Percentiles rank a stretch among this genome's conserved stretches.
These are phyloP conservation scores for Rhynchosporium secalis DNA, from an alignment of 2,329 filamentous ascomycete genomes.

Conservation along the genomic window DNA sequence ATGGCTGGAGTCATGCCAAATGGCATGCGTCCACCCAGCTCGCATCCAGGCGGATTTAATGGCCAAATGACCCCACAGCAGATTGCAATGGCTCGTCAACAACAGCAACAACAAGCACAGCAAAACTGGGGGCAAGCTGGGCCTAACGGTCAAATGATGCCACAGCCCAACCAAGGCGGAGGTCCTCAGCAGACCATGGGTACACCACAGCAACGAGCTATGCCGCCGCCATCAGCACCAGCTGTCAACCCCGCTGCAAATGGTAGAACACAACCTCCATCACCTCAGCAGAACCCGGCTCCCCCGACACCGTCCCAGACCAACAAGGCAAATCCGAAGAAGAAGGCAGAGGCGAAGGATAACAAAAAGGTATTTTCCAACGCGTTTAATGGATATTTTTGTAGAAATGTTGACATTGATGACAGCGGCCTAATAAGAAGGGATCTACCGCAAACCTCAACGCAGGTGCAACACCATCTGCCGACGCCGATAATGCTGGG, in stretches of 20 bases:
- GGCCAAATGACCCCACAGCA: constrained; percentile 51
- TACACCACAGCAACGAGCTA: constrained; percentile 70
- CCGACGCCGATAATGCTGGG: constrained; percentile 59
- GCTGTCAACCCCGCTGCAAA: constrained; percentile 49
- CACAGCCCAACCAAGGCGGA: constrained; percentile 46
- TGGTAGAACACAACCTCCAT: constrained; percentile 58
- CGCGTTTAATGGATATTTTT: constrained; percentile 39
- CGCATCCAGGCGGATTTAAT: constrained; percentile 58
- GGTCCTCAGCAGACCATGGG: constrained; percentile 45
- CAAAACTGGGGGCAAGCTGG: constrained; percentile 38
- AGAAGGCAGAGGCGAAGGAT: constrained; percentile 85
- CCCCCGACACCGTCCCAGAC: constrained; percentile 75
- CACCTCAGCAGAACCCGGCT: constrained; percentile 63
- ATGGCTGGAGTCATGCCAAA: constrained; percentile 62
- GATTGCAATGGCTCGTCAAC: constrained; percentile 54
- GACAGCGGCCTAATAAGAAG: constrained; percentile 51
- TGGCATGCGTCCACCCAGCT: constrained; percentile 67
- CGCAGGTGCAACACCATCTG: constrained; percentile 56
- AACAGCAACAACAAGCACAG: constrained; percentile 42
- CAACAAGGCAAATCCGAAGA: constrained; percentile 74
- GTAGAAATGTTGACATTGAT: constrained; percentile 41
- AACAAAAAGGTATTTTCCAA: constrained; percentile 66
- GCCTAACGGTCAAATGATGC: constrained; percentile 48
- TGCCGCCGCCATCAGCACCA: constrained; percentile 67
- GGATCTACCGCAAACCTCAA: constrained; percentile 59